These are phyloP conservation scores for Trichoderma hamatum DNA, from an alignment of 2,329 filamentous ascomycete species.

Conservation along the genomic window DNA sequence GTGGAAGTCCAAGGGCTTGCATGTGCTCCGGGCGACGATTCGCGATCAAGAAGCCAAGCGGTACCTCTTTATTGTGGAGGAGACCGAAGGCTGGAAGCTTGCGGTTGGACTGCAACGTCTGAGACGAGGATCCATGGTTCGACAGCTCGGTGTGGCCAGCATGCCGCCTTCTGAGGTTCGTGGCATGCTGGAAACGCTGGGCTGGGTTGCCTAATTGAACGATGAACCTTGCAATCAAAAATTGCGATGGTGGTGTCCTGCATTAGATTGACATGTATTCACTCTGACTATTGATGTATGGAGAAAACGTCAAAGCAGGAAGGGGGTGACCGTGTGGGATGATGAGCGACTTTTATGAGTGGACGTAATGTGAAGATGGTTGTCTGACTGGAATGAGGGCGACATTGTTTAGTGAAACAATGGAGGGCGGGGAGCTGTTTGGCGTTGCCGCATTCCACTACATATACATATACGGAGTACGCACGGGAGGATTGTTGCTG, in stretches of 20 bases:
- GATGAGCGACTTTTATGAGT: background rate
- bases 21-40: constrained; percentile 65
- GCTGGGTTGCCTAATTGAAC: constrained; percentile 47
- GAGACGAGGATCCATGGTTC: constrained; percentile 61
- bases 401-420: constrained; percentile 39
- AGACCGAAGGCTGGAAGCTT: constrained; percentile 71
- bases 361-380: constrained; percentile 29
- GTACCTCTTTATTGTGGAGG: constrained; percentile 65
- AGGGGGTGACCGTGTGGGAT: background rate
- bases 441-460: constrained; percentile 8
- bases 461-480: constrained; percentile 5
- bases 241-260: background rate
- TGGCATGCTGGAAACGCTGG: constrained; percentile 60
- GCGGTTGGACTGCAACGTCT: constrained; percentile 63
- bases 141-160: constrained; percentile 60
- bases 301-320: background rate
- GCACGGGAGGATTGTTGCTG: background rate
- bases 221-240: background rate
- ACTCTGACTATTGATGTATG: background rate
- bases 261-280: background rate
- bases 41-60: constrained; percentile 68
- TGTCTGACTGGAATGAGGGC: constrained; percentile 36
- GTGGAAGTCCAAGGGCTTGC: constrained; percentile 58
- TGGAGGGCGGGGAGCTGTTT: constrained; percentile 25
- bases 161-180: constrained; percentile 59